A percentile compares a stretch with the other conserved stretches of the same genome.
These are phyloP conservation scores for Volutella citrinella DNA, from an alignment of 2,329 filamentous ascomycete species.

Conservation along the genomic window DNA sequence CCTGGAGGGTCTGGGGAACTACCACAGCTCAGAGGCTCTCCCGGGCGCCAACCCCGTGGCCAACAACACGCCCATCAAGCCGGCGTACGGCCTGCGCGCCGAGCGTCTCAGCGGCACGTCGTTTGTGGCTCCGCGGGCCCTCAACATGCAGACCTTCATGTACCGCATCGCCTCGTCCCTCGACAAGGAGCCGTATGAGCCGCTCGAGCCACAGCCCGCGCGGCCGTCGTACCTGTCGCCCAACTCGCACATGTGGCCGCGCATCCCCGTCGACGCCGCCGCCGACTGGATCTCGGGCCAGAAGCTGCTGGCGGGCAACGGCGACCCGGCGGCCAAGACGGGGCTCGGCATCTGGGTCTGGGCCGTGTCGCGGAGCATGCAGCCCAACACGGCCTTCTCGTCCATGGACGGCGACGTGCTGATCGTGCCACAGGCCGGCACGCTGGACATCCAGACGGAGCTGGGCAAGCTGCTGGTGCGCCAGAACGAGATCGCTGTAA, in stretches of 20 bases:
- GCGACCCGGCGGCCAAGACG: conserved; percentile 43
- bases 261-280: no score
- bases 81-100: conserved; percentile 39
- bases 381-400: conserved; percentile 44
- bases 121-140: conserved; percentile 28
- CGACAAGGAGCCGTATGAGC: conserved; percentile 23
- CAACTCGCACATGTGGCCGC: no score
- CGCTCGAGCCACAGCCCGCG: conserved; percentile 26
- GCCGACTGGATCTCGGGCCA: no score
- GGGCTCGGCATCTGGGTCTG: conserved; percentile 48
- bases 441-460: conserved; percentile 72
- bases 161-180: conserved; percentile 32
- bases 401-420: conserved; percentile 66
- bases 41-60: no score
- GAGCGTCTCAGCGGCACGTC: conserved; percentile 46
- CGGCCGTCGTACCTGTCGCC: conserved; percentile 1
- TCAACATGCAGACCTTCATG: conserved; percentile 31
- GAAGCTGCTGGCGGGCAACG: conserved; percentile 38
- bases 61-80: no score
- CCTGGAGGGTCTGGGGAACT: conserved; percentile 76
- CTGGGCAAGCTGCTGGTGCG: conserved; percentile 68
- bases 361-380: conserved; percentile 38
- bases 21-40: no score
- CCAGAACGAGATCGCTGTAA: conserved; percentile 71
- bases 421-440: conserved; percentile 70